phyloP scores from a whole-genome alignment of 129 eudicot genomes.

The Tagetes erecta region DNA sequence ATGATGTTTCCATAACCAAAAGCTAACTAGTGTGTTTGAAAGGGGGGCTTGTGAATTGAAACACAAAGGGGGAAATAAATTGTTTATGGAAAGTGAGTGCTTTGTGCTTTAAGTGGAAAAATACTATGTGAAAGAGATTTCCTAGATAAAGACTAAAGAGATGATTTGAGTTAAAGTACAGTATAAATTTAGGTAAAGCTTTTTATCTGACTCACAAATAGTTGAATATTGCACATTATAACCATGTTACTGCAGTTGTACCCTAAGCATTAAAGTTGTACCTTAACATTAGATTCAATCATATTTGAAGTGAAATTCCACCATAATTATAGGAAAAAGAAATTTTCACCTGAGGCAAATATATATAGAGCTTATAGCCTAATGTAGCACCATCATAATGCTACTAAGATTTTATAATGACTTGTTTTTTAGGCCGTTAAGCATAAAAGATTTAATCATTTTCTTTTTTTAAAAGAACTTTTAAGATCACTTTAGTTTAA shows the following conservation, averaged over 20 bases:
- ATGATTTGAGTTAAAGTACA: constrained; percentile 37
- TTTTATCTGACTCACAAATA: constrained; percentile 38
- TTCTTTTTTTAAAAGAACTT: too few species aligned
- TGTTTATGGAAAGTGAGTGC: constrained; percentile 39
- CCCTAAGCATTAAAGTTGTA: constrained; percentile 22
- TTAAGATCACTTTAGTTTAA: too few species aligned
- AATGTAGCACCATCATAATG: constrained; percentile 3
- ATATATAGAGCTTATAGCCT: neutral
- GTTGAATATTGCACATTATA: constrained; percentile 23
- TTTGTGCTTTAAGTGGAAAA: constrained; percentile 49
- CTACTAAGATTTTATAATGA: neutral
- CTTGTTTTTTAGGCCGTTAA: neutral
- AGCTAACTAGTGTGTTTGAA: neutral
- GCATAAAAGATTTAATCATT: neutral
- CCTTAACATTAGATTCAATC: constrained; percentile 23
- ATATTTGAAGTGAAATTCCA: neutral
- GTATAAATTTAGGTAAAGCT: constrained; percentile 36
- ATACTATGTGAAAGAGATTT: constrained; percentile 39
- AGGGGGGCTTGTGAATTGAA: constrained; percentile 32
- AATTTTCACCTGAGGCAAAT: constrained; percentile 21
- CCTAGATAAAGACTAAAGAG: constrained; percentile 37
- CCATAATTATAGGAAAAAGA: neutral
- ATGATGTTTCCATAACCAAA: constrained; percentile 30
- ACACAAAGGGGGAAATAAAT: constrained; percentile 30
- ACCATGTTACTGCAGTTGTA: constrained; percentile 21